Evolutionary conservation across 2,329 filamentous ascomycete species (phyloP).

Genomic region (Pestalotiopsis sp.): DNA sequence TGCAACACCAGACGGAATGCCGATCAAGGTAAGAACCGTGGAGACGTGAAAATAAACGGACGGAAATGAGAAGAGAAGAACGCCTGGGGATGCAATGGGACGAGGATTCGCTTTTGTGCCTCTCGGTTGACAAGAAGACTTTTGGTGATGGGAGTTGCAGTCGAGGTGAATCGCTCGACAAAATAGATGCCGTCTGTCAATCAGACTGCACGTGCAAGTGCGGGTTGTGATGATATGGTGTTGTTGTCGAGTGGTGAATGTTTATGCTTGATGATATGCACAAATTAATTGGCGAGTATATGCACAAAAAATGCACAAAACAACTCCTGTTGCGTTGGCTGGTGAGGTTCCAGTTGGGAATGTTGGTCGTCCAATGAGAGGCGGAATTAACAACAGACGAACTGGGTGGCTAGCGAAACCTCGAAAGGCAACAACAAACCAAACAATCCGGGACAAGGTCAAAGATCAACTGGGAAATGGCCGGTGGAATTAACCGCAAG

Average conservation of each 20-base stretch:
- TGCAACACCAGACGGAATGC: neutral
- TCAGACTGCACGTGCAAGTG: neutral
- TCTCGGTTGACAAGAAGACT: neutral
- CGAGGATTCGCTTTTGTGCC: neutral
- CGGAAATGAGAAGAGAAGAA: neutral
- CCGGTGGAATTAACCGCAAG: too few species aligned
- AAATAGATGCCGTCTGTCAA: neutral
- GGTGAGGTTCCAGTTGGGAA: neutral
- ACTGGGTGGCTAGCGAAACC: too few species aligned
- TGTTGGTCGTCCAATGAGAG: neutral
- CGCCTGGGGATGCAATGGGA: neutral
- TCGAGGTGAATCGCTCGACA: neutral
- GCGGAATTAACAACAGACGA: neutral
- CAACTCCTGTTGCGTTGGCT: neutral
- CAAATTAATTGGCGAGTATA: neutral
- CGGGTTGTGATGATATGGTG: neutral
- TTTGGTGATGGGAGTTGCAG: neutral
- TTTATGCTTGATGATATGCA: neutral
- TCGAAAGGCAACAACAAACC: too few species aligned
- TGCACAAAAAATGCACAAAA: neutral
- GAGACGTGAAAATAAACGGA: neutral
- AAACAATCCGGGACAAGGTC: too few species aligned
- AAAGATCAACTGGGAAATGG: too few species aligned
- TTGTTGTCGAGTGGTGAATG: neutral
- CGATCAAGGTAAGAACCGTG: neutral